Evolutionary conservation across 2,329 filamentous ascomycete species (phyloP).

Genomic region (Lasiodiplodia gonubiensis): DNA sequence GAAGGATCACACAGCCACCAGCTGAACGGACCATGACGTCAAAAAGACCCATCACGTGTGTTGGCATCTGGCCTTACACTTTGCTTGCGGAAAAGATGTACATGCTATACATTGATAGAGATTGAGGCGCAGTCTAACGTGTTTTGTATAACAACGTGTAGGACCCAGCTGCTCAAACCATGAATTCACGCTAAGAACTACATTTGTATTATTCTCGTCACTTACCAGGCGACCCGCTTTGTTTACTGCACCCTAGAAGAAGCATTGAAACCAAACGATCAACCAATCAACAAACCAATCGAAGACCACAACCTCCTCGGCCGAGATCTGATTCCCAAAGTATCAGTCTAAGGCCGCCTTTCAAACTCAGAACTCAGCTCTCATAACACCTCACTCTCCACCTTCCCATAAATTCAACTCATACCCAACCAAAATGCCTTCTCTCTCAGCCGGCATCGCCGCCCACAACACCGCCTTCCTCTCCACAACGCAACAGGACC

Average conservation of each 20-base stretch:
- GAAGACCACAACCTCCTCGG: no score
- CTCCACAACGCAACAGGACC: background rate
- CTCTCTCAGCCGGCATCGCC: conserved; percentile 4
- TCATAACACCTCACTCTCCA: no score
- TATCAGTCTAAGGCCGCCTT: no score
- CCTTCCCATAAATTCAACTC: no score
- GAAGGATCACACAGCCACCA: background rate
- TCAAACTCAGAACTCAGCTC: no score
- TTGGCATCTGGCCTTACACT: background rate
- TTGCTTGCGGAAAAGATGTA: background rate
- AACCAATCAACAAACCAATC: no score
- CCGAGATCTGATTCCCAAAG: no score
- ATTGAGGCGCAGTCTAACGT: background rate
- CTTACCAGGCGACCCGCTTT: no score
- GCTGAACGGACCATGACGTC: background rate
- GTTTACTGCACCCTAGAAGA: no score
- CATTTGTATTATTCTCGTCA: background rate
- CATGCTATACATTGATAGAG: background rate
- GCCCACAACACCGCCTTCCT: background rate
- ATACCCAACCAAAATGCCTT: background rate
- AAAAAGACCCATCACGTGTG: background rate
- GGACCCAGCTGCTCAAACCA: background rate
- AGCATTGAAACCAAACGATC: no score
- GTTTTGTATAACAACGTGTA: background rate
- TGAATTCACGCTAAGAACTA: background rate